Base-by-base conservation (phyloP, 495 filamentous ascomycete species). In the Parachaetomium inaequale region DNA sequence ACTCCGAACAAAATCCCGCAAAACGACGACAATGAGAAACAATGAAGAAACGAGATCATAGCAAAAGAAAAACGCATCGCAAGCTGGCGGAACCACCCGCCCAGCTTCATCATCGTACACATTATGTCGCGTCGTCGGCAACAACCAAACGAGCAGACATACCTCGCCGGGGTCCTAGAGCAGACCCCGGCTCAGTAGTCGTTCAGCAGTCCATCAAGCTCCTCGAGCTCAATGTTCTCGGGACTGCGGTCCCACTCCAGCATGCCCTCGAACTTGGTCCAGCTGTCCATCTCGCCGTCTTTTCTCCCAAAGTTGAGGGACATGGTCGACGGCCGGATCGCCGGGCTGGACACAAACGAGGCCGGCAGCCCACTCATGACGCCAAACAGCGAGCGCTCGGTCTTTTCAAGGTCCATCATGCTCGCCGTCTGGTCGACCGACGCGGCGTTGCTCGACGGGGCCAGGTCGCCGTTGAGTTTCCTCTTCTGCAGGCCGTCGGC, bases 201-300 rank as follows among this genome's bases (percentile, higher is more conserved):
- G 58, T 85, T 81, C 72, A 98, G 84, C 77, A 97, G 82, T 60
- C 92, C 87, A 70, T 98, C 94, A 3, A 98, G 83, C 80, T 98
- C 94, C 49, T 95, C 89, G 36, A 98, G 81, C 75, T 91, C 91
- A 54, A 98, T 85, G 56, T 84, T 90, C 75, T 98, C 94, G 0
- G 92, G 92, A 73, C 87, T 93, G 62, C 86, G 78, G 64, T 92
- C 88, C 75, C 87, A 83, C 59, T 85, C 82, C 38, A 85, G 68
- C 55, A 84, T 74, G 59, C 80, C 72, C 34, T 84, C 80, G 49
- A 81, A 68, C 59, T 78, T 82, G 46, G 71, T 66, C 79, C 81
- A 85, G 59, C 72, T 71, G 19, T 82, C 83, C 25, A 69, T 71
- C 55, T 83, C 81, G 28, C 61, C 59, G 34, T 83, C 79, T 65